Evolutionary conservation across 768 basidiomycete genomes (phyloP), one percentile per base, ranked within the genome.

Genomic region (Fibroporia radiculosa): DNA sequence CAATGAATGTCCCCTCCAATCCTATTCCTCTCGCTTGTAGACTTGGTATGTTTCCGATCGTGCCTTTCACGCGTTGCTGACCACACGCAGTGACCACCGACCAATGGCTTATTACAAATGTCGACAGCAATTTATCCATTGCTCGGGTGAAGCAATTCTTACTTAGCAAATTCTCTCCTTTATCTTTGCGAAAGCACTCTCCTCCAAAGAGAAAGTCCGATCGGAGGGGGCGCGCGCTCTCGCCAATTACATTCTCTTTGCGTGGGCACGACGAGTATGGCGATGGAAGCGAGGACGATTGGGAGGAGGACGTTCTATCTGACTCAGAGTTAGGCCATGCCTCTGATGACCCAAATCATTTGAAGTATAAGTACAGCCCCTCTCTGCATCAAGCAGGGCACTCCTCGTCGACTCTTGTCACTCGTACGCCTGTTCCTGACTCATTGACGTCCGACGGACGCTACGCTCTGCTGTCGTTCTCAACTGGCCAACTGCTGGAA

Each of bases 61-160:
- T 26, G 12, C 18, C 6, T 7, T 22, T 13, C 13, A n/a, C 3
- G 5, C 25, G 7, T 11, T 26, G 19, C 43, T 14, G 24, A 16
- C 26, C 18, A 22, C 10, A 4, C 3, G 20, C 44, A 61, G 84
- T 87, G 19, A 75, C 80, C 0, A 74, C 78, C 52, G 85, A 88
- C 60, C 83, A 84, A 63, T 88, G 84, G 84, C 65, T 86, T 36
- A 65, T 79, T n/a, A 84, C 84, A 11, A 80, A 82, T 56, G 57
- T 83, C 56, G 74, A 80, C 47, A 67, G 75, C 3, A 52, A 63
- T 24, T 82, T 76, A 74, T 78, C 77, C 53, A 68, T 85, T 31
- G 70, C 69, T 13, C 72, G 82, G 24, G 66, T 82, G 25, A 88
- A 87, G 52, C 68, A 71, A 25, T 77, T 74, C 68, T 62, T 85